These are phyloP conservation scores for Incumbomyces lentus DNA, from an alignment of 2,329 filamentous ascomycete genomes.

Conservation along the genomic window DNA sequence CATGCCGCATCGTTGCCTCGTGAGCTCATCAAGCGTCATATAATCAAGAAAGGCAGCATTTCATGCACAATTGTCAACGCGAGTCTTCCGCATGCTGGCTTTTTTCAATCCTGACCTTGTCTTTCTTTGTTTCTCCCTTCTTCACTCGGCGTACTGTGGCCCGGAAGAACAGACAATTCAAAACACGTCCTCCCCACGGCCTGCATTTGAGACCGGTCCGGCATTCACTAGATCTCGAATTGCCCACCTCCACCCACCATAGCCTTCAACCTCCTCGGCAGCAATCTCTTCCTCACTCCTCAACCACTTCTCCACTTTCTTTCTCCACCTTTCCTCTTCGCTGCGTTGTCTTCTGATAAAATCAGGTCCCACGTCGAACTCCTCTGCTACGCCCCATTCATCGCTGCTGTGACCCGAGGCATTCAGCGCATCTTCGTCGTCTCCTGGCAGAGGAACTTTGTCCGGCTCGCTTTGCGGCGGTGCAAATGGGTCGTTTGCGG, in stretches of 20 bases:
- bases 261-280: constrained; percentile 39
- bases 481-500: not conserved
- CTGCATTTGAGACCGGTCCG: not conserved
- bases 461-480: not conserved
- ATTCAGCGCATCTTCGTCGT: constrained; percentile 20
- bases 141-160: too few relatives aligned
- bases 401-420: constrained; percentile 33
- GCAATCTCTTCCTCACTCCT: constrained; percentile 29
- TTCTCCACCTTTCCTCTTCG: constrained; percentile 84
- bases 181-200: too few relatives aligned
- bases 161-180: too few relatives aligned
- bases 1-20: too few relatives aligned
- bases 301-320: constrained; percentile 81
- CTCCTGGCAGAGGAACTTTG: constrained; percentile 15
- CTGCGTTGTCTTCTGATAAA: constrained; percentile 82
- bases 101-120: not conserved
- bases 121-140: not conserved
- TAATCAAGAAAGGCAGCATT: too few relatives aligned
- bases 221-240: constrained; percentile 39
- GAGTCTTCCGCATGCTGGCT: not conserved
- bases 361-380: constrained; percentile 93
- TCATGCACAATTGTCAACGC: too few relatives aligned
- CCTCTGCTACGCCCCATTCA: constrained; percentile 81
- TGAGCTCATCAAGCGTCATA: too few relatives aligned
- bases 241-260: constrained; percentile 66